A percentile compares a stretch with the other conserved stretches of the same genome.
Conservation (phyloP, 2,329 filamentous ascomycete species). For the Exophiala alcalophila region DNA sequence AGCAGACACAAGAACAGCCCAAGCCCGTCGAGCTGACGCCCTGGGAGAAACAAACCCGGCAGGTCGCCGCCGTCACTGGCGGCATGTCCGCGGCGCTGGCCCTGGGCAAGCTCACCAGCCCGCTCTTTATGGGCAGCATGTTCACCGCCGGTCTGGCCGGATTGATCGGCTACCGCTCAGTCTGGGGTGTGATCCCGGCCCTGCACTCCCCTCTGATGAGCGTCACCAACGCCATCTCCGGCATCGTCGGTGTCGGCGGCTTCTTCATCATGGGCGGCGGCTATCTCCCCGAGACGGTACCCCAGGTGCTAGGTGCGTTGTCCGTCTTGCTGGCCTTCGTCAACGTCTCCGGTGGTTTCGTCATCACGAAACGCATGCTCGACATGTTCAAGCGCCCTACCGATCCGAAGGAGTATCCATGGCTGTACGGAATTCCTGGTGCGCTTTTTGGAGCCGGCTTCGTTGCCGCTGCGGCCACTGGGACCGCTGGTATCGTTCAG, state of each 20-base stretch:
- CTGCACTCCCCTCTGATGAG: constrained; percentile 89
- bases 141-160: constrained; percentile 83
- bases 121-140: constrained; percentile 82
- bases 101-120: constrained; percentile 75
- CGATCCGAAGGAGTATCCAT: constrained; percentile 83
- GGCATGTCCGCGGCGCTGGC: constrained; percentile 74
- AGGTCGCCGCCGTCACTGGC: constrained; percentile 70
- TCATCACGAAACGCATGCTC: constrained; percentile 89
- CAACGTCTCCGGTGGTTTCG: constrained; percentile 83
- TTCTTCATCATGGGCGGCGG: constrained; percentile 87
- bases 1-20: constrained; percentile 53
- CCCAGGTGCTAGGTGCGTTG: constrained; percentile 71
- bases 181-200: constrained; percentile 81
- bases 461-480: constrained; percentile 73
- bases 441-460: constrained; percentile 77
- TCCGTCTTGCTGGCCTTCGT: constrained; percentile 84
- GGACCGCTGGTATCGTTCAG: constrained; percentile 78
- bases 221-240: constrained; percentile 86
- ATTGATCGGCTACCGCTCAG: constrained; percentile 80
- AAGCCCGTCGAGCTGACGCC: constrained; percentile 69
- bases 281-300: constrained; percentile 71
- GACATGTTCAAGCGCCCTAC: constrained; percentile 87
- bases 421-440: constrained; percentile 77
- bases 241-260: constrained; percentile 84
- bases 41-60: constrained; percentile 74